Percentiles rank a stretch among this genome's conserved stretches.
phyloP scores from a whole-genome alignment of 2,329 filamentous ascomycete genomes.

The Alternaria alternata region DNA sequence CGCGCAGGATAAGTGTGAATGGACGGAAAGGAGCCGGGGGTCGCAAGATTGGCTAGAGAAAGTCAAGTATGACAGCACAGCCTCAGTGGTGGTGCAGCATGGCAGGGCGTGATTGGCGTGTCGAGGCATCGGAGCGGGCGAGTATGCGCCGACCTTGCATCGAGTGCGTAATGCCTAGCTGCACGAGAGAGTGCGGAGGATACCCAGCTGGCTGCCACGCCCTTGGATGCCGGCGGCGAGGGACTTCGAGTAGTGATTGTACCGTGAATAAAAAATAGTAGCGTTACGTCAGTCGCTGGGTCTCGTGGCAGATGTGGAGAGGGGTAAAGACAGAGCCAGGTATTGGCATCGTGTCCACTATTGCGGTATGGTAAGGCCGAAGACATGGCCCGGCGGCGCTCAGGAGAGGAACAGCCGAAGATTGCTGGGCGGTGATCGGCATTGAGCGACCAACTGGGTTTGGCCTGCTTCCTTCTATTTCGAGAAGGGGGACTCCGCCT shows the following conservation, averaged over 20 bases:
- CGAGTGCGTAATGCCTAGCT: constrained; percentile 26
- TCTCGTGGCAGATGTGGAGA: not conserved
- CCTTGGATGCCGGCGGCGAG: not conserved
- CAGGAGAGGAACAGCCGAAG: constrained; percentile 12
- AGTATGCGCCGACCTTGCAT: constrained; percentile 16
- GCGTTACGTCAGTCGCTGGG: not conserved
- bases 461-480: constrained; percentile 27
- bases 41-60: constrained; percentile 11
- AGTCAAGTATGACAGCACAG: constrained; percentile 19
- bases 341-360: not conserved
- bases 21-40: constrained; percentile 7
- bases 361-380: constrained; percentile 4
- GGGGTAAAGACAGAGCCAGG: not conserved
- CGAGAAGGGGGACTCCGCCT: constrained; percentile 22
- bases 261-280: not conserved
- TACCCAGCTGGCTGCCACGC: not conserved
- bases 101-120: constrained; percentile 21
- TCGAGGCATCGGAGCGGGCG: constrained; percentile 19
- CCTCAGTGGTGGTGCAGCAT: constrained; percentile 23
- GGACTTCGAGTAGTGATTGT: not conserved
- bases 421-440: constrained; percentile 12
- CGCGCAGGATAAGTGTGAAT: not conserved
- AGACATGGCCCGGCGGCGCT: not conserved
- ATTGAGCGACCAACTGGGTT: constrained; percentile 15
- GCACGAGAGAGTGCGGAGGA: not conserved